phyloP scores from a whole-genome alignment of 495 filamentous ascomycete genomes.

The Cercophora scortea region DNA sequence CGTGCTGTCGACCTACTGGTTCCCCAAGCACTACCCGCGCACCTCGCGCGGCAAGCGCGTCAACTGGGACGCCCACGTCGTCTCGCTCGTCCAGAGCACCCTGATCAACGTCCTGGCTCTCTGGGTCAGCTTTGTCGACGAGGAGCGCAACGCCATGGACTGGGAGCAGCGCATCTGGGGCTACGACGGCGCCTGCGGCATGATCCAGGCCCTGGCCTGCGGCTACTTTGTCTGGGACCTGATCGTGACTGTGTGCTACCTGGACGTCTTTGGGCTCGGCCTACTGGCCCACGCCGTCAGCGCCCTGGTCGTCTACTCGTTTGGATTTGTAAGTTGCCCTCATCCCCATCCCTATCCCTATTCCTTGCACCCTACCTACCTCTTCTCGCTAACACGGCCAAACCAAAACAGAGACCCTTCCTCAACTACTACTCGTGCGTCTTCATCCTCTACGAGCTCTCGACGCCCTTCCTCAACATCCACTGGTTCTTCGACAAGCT shows the following conservation, averaged over 20 bases:
- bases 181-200: constrained; percentile 73
- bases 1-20: constrained; percentile 55
- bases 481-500: constrained; percentile 99
- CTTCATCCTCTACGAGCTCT: constrained; percentile 98
- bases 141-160: constrained; percentile 66
- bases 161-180: constrained; percentile 77
- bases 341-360: neutral
- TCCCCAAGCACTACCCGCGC: constrained; percentile 63
- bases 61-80: constrained; percentile 97
- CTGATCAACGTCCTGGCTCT: constrained; percentile 72
- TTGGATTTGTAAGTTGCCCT: constrained; percentile 78
- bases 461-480: constrained; percentile 86
- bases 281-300: constrained; percentile 84
- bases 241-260: constrained; percentile 58
- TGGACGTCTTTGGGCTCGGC: constrained; percentile 79
- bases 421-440: constrained; percentile 84
- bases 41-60: constrained; percentile 61
- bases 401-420: constrained; percentile 64
- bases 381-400: neutral
- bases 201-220: constrained; percentile 75
- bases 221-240: constrained; percentile 98
- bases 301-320: constrained; percentile 76
- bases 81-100: constrained; percentile 78
- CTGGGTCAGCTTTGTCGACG: constrained; percentile 74
- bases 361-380: too few relatives aligned